phyloP scores from a whole-genome alignment of 75 land plant species.

The Sequoia sempervirens region DNA sequence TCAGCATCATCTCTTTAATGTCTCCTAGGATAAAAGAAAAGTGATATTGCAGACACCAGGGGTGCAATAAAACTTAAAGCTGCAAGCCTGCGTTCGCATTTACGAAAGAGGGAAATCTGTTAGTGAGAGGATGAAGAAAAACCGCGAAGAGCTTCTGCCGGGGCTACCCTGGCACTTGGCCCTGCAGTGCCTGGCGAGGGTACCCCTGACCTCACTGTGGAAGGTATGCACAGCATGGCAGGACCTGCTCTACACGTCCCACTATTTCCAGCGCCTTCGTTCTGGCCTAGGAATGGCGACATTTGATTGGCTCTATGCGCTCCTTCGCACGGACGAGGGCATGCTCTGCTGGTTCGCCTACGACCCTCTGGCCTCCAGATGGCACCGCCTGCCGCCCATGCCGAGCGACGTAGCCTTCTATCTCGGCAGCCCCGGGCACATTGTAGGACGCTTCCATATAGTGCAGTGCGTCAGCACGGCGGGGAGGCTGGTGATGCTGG shows the following conservation, averaged over 20 bases:
- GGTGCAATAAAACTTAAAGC: too few relatives aligned
- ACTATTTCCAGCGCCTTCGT: slow-evolving; percentile 24
- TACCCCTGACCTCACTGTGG: not conserved
- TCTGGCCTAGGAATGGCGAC: not conserved
- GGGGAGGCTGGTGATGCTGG: slow-evolving; percentile 28
- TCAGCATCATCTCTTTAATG: too few relatives aligned
- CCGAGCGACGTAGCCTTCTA: slow-evolving; percentile 17
- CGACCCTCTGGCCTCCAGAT: slow-evolving; percentile 22
- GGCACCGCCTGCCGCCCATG: slow-evolving; percentile 32
- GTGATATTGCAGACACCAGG: too few relatives aligned
- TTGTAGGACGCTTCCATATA: slow-evolving; percentile 19
- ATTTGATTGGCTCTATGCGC: slow-evolving; percentile 27
- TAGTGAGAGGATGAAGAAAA: not conserved
- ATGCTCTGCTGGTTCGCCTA: slow-evolving; percentile 25
- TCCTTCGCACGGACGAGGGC: not conserved
- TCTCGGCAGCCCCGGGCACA: slow-evolving; percentile 11
- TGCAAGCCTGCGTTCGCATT: too few relatives aligned
- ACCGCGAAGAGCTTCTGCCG: not conserved
- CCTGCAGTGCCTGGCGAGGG: not conserved
- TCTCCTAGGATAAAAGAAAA: too few relatives aligned
- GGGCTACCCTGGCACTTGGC: not conserved
- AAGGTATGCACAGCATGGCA: slow-evolving; percentile 25
- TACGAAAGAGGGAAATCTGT: too few relatives aligned
- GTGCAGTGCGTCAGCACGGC: slow-evolving; percentile 38
- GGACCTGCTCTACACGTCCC: slow-evolving; percentile 9